Evolutionary conservation across 257 asterid genomes (phyloP), one percentile per base, ranked within the genome.

Genomic region (Nyctanthes arbortristis): DNA sequence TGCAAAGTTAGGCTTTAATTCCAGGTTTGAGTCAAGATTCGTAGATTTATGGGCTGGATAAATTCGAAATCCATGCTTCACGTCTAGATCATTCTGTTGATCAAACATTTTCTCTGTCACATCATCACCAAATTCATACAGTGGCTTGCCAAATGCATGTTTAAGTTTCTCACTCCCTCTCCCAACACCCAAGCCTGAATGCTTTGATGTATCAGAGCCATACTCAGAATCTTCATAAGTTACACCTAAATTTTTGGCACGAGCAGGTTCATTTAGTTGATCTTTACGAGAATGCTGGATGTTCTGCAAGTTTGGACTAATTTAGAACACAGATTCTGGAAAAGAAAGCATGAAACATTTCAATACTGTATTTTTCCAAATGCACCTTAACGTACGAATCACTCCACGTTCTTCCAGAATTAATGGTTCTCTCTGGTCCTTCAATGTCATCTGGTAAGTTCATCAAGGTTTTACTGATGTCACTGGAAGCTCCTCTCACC

Each of bases 11-110:
- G 76, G 81, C 69, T 78, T 78, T 61, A 76, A 71, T 60, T 68
- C 89, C 69, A 71, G 61, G 76, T 66, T 78, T 56, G 75, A 75
- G 62, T 81, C 86, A 37, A 84, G 70, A 49, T 65, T 77, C 70
- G 66, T 61, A 18, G 83, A 35, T 58, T 74, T 81, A 30, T 61
- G 73, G 22, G 75, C 78, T 52, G 70, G 75, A 80, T 77, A 80
- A 67, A 75, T 80, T 72, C 77, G 89, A 67, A 77, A 70, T 54
- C 85, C 84, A 70, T 63, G 87, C 73, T 85, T 85, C 55, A 67
- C 35, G 68, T 85, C 91, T 79, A 85, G 78, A 37, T 79, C 84
- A 80, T 85, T 89, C 81, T 85, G 86, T 70, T 79, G 84, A 61
- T 73, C 79, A 58, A 89, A 74, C 63, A 76, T 22, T 43, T 80